Conservation (phyloP, 2,329 filamentous ascomycete genomes). For the Fusarium annulatum region DNA sequence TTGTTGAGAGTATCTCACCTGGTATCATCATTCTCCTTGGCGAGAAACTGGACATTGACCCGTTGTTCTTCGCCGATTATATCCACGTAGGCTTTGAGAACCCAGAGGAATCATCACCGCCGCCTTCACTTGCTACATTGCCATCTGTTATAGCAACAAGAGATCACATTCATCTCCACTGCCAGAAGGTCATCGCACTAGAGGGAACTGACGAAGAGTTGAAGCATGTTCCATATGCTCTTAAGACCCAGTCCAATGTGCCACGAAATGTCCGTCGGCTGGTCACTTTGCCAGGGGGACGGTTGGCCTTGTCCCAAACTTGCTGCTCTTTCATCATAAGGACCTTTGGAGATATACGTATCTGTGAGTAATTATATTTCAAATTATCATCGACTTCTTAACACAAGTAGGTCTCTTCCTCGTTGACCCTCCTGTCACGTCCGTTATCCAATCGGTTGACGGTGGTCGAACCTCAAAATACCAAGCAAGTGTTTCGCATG, state of each 20-base stretch:
- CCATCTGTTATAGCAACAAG: accelerated
- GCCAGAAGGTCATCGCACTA: accelerated
- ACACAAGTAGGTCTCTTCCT: neutral
- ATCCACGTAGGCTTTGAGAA: neutral
- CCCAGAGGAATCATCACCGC: accelerated
- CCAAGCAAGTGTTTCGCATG: accelerated
- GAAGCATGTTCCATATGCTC: accelerated
- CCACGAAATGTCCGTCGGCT: accelerated
- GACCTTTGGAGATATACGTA: accelerated
- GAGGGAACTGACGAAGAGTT: accelerated
- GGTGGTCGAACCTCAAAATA: accelerated
- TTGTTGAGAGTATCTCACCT: neutral
- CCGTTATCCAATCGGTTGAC: accelerated
- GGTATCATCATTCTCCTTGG: accelerated
- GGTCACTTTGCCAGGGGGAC: neutral
- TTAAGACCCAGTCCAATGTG: accelerated
- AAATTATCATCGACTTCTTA: neutral
- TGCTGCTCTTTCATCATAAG: neutral
- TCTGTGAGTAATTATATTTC: neutral
- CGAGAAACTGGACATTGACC: neutral
- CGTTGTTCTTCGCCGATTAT: neutral
- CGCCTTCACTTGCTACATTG: accelerated
- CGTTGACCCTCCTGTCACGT: accelerated
- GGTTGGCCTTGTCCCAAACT: accelerated
- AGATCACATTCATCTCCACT: neutral